These are phyloP conservation scores for Vachellia pachyceras DNA, from an alignment of 306 rosid genomes.

Conservation along the genomic window DNA sequence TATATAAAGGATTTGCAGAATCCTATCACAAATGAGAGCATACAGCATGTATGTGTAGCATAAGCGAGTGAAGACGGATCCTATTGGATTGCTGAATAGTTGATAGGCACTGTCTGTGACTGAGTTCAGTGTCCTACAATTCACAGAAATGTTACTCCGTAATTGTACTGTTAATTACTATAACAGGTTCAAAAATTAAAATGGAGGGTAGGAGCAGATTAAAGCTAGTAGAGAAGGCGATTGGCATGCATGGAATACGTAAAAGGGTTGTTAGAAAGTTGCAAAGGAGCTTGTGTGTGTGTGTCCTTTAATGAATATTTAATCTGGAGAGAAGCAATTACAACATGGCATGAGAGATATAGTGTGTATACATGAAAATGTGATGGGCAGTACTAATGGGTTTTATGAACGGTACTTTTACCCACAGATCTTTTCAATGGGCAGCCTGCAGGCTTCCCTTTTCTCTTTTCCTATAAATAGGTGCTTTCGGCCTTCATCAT, in stretches of 20 bases:
- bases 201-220: background rate
- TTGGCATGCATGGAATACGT: slow-evolving; percentile 42
- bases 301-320: slow-evolving; percentile 40
- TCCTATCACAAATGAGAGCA: slow-evolving; percentile 42
- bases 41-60: background rate
- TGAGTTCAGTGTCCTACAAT: background rate
- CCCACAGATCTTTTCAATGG: slow-evolving; percentile 32
- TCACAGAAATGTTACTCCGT: background rate
- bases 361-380: slow-evolving; percentile 8
- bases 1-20: slow-evolving; percentile 37
- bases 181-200: background rate
- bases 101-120: background rate
- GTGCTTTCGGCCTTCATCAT: slow-evolving; percentile 30
- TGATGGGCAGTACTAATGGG: slow-evolving; percentile 37
- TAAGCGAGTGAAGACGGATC: background rate
- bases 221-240: background rate
- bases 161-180: background rate
- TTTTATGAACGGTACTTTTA: slow-evolving; percentile 32
- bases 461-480: slow-evolving; percentile 60
- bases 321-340: slow-evolving; percentile 54
- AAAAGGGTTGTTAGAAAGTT: slow-evolving; percentile 43
- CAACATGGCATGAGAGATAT: slow-evolving; percentile 22
- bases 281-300: slow-evolving; percentile 29
- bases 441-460: background rate
- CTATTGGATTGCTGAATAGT: background rate